phyloP scores from a whole-genome alignment of 768 basidiomycete genomes.

The Sistotremastrum niveocremeum region DNA sequence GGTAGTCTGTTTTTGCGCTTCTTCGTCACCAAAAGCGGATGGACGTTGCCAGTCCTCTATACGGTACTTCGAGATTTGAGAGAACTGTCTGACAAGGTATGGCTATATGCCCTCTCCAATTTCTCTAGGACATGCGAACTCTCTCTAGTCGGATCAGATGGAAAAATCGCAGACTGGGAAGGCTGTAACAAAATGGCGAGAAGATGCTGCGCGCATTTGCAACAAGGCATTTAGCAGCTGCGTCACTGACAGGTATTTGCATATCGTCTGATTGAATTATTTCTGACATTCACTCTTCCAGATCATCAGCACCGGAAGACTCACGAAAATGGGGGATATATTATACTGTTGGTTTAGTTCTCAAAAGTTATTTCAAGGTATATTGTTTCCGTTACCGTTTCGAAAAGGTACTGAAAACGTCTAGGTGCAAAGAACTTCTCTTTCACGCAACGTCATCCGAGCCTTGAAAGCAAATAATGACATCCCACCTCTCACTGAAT shows the following conservation, averaged over 20 bases:
- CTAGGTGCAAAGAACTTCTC: slow-evolving; percentile 81
- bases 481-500: slow-evolving; percentile 61
- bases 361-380: slow-evolving; percentile 93
- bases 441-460: slow-evolving; percentile 84
- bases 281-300: slow-evolving; percentile 13
- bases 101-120: slow-evolving; percentile 7
- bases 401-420: not conserved
- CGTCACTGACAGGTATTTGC: slow-evolving; percentile 61
- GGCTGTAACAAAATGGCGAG: slow-evolving; percentile 56
- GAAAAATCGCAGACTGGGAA: slow-evolving; percentile 27
- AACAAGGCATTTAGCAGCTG: slow-evolving; percentile 85
- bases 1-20: slow-evolving; percentile 61
- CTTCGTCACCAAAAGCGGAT: slow-evolving; percentile 70
- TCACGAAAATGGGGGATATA: slow-evolving; percentile 88
- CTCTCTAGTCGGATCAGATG: not conserved
- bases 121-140: too few relatives aligned
- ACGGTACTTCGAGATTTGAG: slow-evolving; percentile 69
- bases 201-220: slow-evolving; percentile 76
- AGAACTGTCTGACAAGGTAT: slow-evolving; percentile 75
- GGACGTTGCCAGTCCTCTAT: slow-evolving; percentile 78
- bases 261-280: slow-evolving; percentile 10
- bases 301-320: slow-evolving; percentile 55
- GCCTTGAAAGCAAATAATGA: slow-evolving; percentile 79
- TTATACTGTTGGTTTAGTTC: slow-evolving; percentile 76
- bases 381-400: slow-evolving; percentile 16